These are phyloP conservation scores for Salix exigua DNA, from an alignment of 345 rosid species.

Conservation along the genomic window DNA sequence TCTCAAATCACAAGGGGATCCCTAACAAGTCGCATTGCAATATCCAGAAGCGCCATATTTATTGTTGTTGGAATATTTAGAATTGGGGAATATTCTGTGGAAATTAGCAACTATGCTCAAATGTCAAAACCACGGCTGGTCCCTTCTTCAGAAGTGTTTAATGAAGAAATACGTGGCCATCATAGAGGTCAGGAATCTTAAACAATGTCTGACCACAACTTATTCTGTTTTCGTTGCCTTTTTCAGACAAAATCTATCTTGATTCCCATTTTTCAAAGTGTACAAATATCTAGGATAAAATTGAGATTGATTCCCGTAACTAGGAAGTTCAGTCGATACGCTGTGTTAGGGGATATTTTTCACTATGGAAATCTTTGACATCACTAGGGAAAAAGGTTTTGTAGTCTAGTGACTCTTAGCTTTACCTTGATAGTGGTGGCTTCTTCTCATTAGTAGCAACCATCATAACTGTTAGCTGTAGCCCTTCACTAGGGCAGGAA, in stretches of 20 bases:
- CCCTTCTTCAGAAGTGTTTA: no score
- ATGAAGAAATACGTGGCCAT: no score
- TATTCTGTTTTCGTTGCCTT: no score
- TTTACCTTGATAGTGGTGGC: background rate
- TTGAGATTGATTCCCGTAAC: no score
- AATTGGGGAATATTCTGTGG: no score
- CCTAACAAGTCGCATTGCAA: background rate
- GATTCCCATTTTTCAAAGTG: background rate
- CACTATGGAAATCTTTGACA: background rate
- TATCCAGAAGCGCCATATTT: no score
- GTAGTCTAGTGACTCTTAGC: background rate
- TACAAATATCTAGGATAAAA: background rate
- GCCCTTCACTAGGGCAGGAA: background rate
- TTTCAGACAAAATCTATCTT: background rate
- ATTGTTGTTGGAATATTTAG: no score
- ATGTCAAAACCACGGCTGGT: no score
- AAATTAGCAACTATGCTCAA: no score
- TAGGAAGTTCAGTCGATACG: no score
- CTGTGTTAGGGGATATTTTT: background rate
- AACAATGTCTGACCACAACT: no score
- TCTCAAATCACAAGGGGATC: background rate
- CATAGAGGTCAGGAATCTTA: no score
- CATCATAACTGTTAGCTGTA: conserved; percentile 1
- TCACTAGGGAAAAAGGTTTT: background rate
- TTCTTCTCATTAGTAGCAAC: background rate